phyloP scores from a whole-genome alignment of 306 rosid species.

The Biancaea sappan region DNA sequence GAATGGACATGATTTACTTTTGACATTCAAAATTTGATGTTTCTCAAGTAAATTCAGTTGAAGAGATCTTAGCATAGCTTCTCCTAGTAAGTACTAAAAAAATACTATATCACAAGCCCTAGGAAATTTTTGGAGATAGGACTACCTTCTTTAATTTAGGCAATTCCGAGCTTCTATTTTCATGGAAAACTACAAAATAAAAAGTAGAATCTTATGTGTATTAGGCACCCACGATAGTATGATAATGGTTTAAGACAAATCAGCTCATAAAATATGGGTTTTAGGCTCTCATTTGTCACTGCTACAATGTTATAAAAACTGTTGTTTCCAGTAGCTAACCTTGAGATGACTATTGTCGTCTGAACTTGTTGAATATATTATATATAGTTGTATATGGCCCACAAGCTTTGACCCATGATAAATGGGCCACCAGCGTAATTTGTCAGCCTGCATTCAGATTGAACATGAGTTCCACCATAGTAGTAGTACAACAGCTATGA shows the following conservation, averaged over 20 bases:
- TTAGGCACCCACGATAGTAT: not conserved
- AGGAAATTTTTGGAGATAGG: not conserved
- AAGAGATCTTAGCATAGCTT: constrained; percentile 8
- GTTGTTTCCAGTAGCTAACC: constrained; percentile 55
- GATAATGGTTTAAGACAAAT: constrained; percentile 9
- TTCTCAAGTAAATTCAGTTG: constrained; percentile 8
- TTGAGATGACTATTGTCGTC: constrained; percentile 83
- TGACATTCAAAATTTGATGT: constrained; percentile 11
- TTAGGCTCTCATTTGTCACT: not conserved
- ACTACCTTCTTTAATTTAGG: not conserved
- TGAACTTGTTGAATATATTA: constrained; percentile 70
- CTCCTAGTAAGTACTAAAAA: constrained; percentile 1
- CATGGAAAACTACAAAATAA: not conserved
- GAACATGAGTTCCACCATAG: constrained; percentile 34
- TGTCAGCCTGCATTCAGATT: constrained; percentile 76
- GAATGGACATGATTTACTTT: not conserved
- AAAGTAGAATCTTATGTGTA: not conserved
- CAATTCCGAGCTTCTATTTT: not conserved
- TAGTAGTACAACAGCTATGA: constrained; percentile 21
- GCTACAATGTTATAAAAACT: constrained; percentile 5
- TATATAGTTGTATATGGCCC: constrained; percentile 82
- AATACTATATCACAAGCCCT: not conserved
- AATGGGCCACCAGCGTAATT: constrained; percentile 94
- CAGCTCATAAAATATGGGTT: constrained; percentile 11
- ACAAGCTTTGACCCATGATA: constrained; percentile 79